A percentile compares a stretch with the other conserved stretches of the same genome.
Evolutionary conservation across 192 early-diverging fungal species (phyloP).

Genomic region (Coemansia aciculifera): DNA sequence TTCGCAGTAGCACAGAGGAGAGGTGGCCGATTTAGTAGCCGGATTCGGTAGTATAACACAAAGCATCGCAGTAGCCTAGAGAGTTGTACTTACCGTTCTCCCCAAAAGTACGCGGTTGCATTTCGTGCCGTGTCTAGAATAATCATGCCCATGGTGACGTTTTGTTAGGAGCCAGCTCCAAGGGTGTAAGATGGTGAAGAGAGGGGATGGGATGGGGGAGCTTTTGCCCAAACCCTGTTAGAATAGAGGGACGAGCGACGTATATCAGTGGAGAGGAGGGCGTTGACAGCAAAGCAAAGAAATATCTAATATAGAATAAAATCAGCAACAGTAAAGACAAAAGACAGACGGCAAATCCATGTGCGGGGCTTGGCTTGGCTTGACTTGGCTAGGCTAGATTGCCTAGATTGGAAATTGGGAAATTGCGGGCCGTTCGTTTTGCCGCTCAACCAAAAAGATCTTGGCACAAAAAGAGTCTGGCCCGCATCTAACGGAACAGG

Average conservation of each 20-base stretch:
- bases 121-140: slow-evolving; percentile 35
- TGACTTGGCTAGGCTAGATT: neutral
- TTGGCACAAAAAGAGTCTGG: neutral
- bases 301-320: slow-evolving; percentile 7
- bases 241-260: neutral
- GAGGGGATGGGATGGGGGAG: neutral
- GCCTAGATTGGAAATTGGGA: neutral
- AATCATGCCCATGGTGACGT: slow-evolving; percentile 48
- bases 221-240: no score
- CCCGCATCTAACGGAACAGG: neutral
- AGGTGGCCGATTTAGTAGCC: slow-evolving; percentile 5
- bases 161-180: slow-evolving; percentile 2
- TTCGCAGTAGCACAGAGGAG: slow-evolving; percentile 1
- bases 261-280: neutral
- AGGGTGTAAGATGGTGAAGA: neutral
- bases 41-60: neutral
- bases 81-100: slow-evolving; percentile 39
- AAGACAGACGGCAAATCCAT: neutral
- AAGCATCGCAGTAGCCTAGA: neutral
- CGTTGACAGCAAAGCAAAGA: neutral
- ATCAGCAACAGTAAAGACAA: slow-evolving; percentile 9
- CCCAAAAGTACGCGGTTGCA: slow-evolving; percentile 47
- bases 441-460: neutral
- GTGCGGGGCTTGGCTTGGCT: neutral
- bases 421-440: neutral